Percentiles rank a stretch among this genome's conserved stretches.
These are phyloP conservation scores for Pezicula radicicola DNA, from an alignment of 2,329 filamentous ascomycete species.

Conservation along the genomic window DNA sequence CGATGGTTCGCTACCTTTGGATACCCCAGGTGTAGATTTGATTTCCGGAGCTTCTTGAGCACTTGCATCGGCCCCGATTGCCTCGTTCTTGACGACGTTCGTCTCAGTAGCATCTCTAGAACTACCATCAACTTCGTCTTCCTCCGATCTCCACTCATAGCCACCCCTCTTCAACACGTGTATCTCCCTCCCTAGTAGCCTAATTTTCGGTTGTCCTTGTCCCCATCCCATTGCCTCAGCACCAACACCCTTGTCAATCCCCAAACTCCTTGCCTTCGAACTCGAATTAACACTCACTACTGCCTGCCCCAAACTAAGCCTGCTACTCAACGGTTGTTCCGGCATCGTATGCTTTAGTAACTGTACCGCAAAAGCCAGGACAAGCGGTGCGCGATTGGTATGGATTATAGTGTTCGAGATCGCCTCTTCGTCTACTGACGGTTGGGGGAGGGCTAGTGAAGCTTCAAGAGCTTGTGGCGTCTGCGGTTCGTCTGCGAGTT, in stretches of 20 bases:
- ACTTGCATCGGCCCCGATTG: slow-evolving; percentile 4
- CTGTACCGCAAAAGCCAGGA: slow-evolving; percentile 75
- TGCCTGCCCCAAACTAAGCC: slow-evolving; percentile 78
- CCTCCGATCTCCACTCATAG: slow-evolving; percentile 51
- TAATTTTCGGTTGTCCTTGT: slow-evolving; percentile 67
- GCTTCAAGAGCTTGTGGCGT: slow-evolving; percentile 58
- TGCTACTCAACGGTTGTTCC: slow-evolving; percentile 79
- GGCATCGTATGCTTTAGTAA: slow-evolving; percentile 79
- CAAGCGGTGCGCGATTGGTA: slow-evolving; percentile 79
- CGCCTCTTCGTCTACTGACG: slow-evolving; percentile 53
- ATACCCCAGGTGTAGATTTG: too few species aligned
- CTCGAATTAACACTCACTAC: slow-evolving; percentile 80
- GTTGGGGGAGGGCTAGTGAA: slow-evolving; percentile 54
- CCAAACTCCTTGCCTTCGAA: slow-evolving; percentile 72
- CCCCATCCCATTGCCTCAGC: slow-evolving; percentile 72
- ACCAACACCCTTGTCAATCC: slow-evolving; percentile 60
- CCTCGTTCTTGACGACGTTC: slow-evolving; percentile 4
- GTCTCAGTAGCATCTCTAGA: slow-evolving; percentile 2
- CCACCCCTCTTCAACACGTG: slow-evolving; percentile 75
- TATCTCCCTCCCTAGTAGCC: slow-evolving; percentile 70
- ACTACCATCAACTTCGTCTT: slow-evolving; percentile 5
- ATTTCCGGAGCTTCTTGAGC: background rate
- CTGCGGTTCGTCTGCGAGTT: slow-evolving; percentile 20
- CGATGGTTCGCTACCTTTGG: background rate
- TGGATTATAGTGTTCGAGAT: slow-evolving; percentile 57